Evolutionary conservation across 257 asterid genomes (phyloP), one percentile per base, ranked within the genome.

Genomic region (Eucommia ulmoides): DNA sequence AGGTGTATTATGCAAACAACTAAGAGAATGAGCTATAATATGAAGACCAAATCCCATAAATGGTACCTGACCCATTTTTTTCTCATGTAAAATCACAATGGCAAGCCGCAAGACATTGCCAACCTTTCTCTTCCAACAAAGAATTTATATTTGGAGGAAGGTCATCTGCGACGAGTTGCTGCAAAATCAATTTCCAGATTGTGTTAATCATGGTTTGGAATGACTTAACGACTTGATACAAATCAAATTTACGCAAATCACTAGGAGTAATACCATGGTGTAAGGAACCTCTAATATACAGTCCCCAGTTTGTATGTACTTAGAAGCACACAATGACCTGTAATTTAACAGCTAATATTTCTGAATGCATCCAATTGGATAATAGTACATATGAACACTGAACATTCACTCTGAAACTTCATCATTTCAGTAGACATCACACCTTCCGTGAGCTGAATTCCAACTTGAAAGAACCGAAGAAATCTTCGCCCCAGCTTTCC

Each of bases 101-200:
- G 97, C 88, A 63, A 80, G 80, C 78, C 71, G 82, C 10, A 83
- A 75, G 49, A 78, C 75, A 73, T 72, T 52, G 29, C 94, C 55
- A 49, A 75, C 68, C n/a, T 68, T 74, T 70, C 45, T 80, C 81
- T 49, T 80, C 80, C 24, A 82, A 52, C 55, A 65, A 56, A 50
- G 69, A 56, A 59, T 46, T 35, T 51, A 88, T 70, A 12, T 65
- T 69, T 3, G 56, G 56, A 35, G 88, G 89, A 49, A 84, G 87
- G 64, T 84, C 69, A 54, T 84, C 83, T 16, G 82, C 74, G 54
- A 83, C 53, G 45, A 88, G 62, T 56, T 84, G 94, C 72, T 76
- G 73, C 41, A 58, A 46, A 51, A 33, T 33, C 22, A 67, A 20
- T 41, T 10, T 24, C 22, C 9, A 53, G 50, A 2, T 19, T n/a